A percentile compares a stretch with the other conserved stretches of the same genome.
phyloP scores from a whole-genome alignment of 371 early-diverging fungal species.

The Mucor irregularis region DNA sequence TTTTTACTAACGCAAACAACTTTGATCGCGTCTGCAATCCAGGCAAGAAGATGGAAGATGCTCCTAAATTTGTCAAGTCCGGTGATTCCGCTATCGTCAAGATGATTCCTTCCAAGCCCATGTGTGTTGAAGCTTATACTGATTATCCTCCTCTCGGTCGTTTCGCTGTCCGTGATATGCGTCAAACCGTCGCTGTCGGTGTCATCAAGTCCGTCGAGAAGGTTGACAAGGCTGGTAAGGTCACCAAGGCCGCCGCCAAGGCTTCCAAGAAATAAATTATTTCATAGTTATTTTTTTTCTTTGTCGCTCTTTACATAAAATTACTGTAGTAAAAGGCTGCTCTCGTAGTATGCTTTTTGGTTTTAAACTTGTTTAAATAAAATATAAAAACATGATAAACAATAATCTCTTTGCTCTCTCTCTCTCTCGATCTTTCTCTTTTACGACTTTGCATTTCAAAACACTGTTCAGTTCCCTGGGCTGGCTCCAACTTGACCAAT shows the following conservation, averaged over 20 bases:
- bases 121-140: constrained; percentile 94
- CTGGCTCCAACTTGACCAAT: too few relatives aligned
- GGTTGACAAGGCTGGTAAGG: constrained; percentile 65
- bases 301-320: too few relatives aligned
- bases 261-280: constrained; percentile 72
- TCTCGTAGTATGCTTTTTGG: too few relatives aligned
- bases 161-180: constrained; percentile 97
- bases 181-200: constrained; percentile 93
- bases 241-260: constrained; percentile 71
- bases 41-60: constrained; percentile 47
- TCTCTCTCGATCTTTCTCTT: too few relatives aligned
- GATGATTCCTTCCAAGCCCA: constrained; percentile 94
- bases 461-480: too few relatives aligned
- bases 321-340: too few relatives aligned
- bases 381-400: too few relatives aligned
- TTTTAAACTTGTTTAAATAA: too few relatives aligned
- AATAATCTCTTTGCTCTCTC: too few relatives aligned
- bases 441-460: too few relatives aligned
- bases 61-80: constrained; percentile 84
- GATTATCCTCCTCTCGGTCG: constrained; percentile 95
- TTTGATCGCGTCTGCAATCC: constrained; percentile 15
- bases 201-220: constrained; percentile 95
- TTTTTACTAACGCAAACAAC: background rate
- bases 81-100: constrained; percentile 96
- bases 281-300: background rate